A percentile compares a stretch with the other conserved stretches of the same genome.
Conservation (phyloP, 108 stramenopile species). For the Epithemia pelagica region DNA sequence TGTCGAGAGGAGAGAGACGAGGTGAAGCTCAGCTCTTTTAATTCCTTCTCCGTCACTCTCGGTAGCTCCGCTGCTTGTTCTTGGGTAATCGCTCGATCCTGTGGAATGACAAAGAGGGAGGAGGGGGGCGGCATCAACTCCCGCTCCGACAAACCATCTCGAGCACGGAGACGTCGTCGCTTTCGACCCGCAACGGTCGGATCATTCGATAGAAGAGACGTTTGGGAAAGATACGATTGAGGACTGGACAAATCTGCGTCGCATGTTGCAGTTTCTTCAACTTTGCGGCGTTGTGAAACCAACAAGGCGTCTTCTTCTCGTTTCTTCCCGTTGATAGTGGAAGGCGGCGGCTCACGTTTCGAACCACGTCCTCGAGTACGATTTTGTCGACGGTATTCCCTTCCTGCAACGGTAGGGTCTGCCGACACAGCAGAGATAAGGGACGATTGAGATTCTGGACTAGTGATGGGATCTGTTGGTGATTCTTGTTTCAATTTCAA, state of each 20-base stretch:
- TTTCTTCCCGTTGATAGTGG: not conserved
- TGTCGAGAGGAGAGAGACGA: not conserved
- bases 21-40: not conserved
- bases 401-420: too few species aligned
- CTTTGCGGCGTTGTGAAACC: too few species aligned
- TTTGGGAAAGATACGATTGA: not conserved
- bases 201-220: not conserved
- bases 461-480: too few species aligned
- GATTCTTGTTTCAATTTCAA: too few species aligned
- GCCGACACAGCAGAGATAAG: too few species aligned
- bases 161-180: not conserved
- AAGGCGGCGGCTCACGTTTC: not conserved
- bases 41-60: not conserved
- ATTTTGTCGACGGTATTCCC: too few species aligned
- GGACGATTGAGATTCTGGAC: too few species aligned
- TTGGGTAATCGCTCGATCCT: not conserved
- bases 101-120: not conserved
- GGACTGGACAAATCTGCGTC: not conserved
- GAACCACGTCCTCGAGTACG: not conserved
- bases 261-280: too few species aligned
- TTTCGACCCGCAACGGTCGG: conserved; percentile 7
- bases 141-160: not conserved
- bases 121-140: not conserved
- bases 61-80: not conserved
- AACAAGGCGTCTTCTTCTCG: not conserved